A percentile compares a stretch with the other conserved stretches of the same genome.
phyloP scores from a whole-genome alignment of 2,329 filamentous ascomycete species.

The Exophiala bonariae region DNA sequence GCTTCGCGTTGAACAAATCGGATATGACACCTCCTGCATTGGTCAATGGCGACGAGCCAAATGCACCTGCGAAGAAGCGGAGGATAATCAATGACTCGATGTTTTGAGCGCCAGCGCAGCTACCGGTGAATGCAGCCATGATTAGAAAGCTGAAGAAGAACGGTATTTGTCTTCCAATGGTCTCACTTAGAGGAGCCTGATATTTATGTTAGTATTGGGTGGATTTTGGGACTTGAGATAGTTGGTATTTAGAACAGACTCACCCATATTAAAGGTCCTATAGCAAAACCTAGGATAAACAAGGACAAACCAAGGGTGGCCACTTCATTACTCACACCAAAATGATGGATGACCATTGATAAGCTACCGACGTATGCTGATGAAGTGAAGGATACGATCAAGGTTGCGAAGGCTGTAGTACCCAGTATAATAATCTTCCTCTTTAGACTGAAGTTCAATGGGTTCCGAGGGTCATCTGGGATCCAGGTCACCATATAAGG shows the following conservation, averaged over 20 bases:
- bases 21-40: slow-evolving; percentile 69
- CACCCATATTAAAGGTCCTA: slow-evolving; percentile 59
- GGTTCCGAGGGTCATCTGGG: slow-evolving; percentile 50
- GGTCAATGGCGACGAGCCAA: slow-evolving; percentile 58
- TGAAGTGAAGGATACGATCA: slow-evolving; percentile 55
- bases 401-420: slow-evolving; percentile 64
- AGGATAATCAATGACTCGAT: slow-evolving; percentile 66
- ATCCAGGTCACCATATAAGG: slow-evolving; percentile 58
- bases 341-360: slow-evolving; percentile 50
- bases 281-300: slow-evolving; percentile 54
- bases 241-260: no score
- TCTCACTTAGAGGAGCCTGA: slow-evolving; percentile 29
- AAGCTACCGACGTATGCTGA: slow-evolving; percentile 61
- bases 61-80: slow-evolving; percentile 54
- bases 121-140: slow-evolving; percentile 64
- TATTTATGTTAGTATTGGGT: no score
- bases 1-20: slow-evolving; percentile 61
- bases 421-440: slow-evolving; percentile 70
- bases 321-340: slow-evolving; percentile 46
- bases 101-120: slow-evolving; percentile 62
- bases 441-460: slow-evolving; percentile 66
- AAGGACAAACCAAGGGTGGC: slow-evolving; percentile 49
- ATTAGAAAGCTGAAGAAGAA: slow-evolving; percentile 64
- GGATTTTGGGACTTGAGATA: no score
- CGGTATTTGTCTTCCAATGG: slow-evolving; percentile 40